Percentiles rank a stretch among this genome's conserved stretches.
Conservation (phyloP, 106 monocot species). For the Chionographis japonica region DNA sequence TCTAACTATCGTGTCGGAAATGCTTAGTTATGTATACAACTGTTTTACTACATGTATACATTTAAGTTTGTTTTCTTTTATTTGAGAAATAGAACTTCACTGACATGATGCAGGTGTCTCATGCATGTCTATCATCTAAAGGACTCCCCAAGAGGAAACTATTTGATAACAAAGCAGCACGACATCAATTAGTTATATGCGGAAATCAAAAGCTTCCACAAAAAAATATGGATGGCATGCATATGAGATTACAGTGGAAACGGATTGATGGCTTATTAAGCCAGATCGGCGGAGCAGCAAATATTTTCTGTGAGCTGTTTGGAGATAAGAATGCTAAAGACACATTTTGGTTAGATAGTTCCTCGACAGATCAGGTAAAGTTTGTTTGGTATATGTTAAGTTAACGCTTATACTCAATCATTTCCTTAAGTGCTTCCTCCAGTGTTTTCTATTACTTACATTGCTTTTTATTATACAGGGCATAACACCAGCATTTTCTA, state of each 20-base stretch:
- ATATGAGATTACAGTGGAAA: slow-evolving; percentile 75
- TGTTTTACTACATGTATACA: too few relatives aligned
- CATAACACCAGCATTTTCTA: too few relatives aligned
- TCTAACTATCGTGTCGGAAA: too few relatives aligned
- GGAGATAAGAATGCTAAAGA: slow-evolving; percentile 59
- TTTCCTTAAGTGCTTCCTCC: background rate
- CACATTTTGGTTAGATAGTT: slow-evolving; percentile 98
- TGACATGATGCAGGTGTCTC: slow-evolving; percentile 33
- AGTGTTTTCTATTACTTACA: background rate
- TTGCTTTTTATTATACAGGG: background rate
- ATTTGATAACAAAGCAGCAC: slow-evolving; percentile 6
- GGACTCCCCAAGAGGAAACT: slow-evolving; percentile 9
- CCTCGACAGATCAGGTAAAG: slow-evolving; percentile 81
- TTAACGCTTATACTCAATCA: background rate
- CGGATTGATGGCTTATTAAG: slow-evolving; percentile 59
- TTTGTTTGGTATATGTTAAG: background rate
- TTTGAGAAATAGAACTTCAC: slow-evolving; percentile 11
- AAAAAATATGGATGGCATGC: slow-evolving; percentile 24
- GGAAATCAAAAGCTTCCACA: background rate
- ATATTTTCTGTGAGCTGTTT: slow-evolving; percentile 74
- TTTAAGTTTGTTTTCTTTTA: background rate
- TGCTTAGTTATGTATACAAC: too few relatives aligned
- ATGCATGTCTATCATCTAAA: slow-evolving; percentile 22
- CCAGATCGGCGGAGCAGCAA: slow-evolving; percentile 58
- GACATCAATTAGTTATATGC: slow-evolving; percentile 8